A percentile compares a stretch with the other conserved stretches of the same genome.
Evolutionary conservation across 257 asterid genomes (phyloP).

Genomic region (Solanum paucissectum): DNA sequence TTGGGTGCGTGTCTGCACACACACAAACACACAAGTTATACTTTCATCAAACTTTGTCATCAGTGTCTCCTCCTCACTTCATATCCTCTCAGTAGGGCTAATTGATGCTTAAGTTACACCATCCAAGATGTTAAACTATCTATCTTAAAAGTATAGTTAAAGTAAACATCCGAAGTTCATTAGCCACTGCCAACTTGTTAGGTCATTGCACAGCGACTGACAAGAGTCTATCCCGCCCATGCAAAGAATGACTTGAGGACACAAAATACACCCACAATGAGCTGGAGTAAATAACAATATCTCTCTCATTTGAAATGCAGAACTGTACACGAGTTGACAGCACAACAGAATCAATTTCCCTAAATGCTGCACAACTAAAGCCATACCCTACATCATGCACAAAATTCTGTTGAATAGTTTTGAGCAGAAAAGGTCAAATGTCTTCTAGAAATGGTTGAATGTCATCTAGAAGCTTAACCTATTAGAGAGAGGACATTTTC

Average conservation of each 20-base stretch:
- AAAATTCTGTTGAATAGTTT: not conserved
- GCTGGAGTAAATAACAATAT: not conserved
- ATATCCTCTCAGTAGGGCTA: not conserved
- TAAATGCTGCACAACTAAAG: not conserved
- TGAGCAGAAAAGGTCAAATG: not conserved
- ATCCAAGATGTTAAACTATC: not conserved
- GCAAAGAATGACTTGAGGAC: not conserved
- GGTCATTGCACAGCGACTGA: not conserved
- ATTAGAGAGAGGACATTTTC: not conserved
- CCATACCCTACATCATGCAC: not conserved
- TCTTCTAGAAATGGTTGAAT: not conserved
- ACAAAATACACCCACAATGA: not conserved
- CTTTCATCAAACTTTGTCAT: not conserved
- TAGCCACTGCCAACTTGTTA: not conserved
- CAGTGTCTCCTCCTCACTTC: not conserved
- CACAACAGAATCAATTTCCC: not conserved
- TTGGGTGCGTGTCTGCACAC: not conserved
- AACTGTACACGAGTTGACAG: not conserved
- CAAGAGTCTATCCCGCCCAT: not conserved
- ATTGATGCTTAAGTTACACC: not conserved
- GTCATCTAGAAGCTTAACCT: not conserved
- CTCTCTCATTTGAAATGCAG: not conserved
- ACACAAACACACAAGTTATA: not conserved
- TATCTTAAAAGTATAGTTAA: not conserved
- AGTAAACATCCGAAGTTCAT: not conserved